Evolutionary conservation across 441 rosid genomes (phyloP), one percentile per base, ranked within the genome.

Genomic region (Pelargonium australe): DNA sequence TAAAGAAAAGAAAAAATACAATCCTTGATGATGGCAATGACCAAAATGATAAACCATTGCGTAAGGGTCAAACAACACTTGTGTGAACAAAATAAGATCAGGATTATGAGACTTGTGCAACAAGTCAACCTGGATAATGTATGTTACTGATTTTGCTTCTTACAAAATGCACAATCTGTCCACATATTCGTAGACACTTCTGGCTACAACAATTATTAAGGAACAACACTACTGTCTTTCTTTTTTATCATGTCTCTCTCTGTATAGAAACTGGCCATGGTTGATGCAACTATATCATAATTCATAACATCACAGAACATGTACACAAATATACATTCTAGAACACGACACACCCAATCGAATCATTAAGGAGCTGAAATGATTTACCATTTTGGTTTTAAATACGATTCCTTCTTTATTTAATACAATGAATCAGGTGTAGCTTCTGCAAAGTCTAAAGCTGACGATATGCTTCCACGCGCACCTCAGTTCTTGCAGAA

Each of bases 381-480:
- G n/a, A n/a, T n/a, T 11, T n/a, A 11, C 57, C 57, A 49, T 49
- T 49, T 49, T 5, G 16, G 57, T 49, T 11, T 49, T 49, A n/a
- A 49, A 49, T 49, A 12, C 57, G 12, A 10, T 37, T 37, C 8
- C n/a, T 2, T 23, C 63, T 0, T 16, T 53, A 41, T 68, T 58
- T 13, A 23, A 61, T 20, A 61, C 64, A 23, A 61, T 61, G 64
- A 23, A 23, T 61, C 64, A 61, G 64, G 61, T 55, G 61, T 55
- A 55, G 23, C 11, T 55, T 55, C 23, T 16, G 9, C 14, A 34
- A 34, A 4, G 23, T 34, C 37, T 34, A 17, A 16, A 17, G 61
- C 61, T 55, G 7, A 23, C 61, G 5, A 17, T 55, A 16, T 17
- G 61, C 61, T 55, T 7, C 61, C 7, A 55, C 20, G 2, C 61